A percentile compares a stretch with the other conserved stretches of the same genome.
Evolutionary conservation across 2,329 filamentous ascomycete species (phyloP).

Genomic region (Diaporthe humulicola): DNA sequence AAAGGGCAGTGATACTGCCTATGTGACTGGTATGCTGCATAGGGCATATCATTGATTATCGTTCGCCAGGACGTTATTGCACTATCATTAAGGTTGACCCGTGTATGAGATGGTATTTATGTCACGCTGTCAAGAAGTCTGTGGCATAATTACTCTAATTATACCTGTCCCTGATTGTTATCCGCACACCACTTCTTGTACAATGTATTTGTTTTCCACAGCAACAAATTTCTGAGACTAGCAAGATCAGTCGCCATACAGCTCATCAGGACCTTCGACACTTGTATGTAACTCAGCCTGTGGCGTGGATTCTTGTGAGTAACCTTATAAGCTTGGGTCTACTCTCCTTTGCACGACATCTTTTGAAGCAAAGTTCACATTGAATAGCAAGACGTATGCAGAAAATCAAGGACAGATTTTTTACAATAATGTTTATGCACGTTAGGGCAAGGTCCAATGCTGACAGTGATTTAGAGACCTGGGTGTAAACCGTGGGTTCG

Average conservation of each 20-base stretch:
- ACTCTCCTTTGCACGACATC: not conserved
- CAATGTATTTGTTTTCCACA: not conserved
- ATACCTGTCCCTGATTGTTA: not conserved
- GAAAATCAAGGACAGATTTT: not conserved
- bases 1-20: not conserved
- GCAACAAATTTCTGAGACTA: not conserved
- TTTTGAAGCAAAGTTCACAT: not conserved
- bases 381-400: not conserved
- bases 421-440: not conserved
- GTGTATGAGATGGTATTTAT: not conserved
- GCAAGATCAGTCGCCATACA: not conserved
- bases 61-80: not conserved
- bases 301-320: not conserved
- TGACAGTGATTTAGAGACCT: not conserved
- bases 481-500: too few relatives aligned
- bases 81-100: not conserved
- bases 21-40: fast-evolving
- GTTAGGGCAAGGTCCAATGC: not conserved
- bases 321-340: not conserved
- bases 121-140: not conserved
- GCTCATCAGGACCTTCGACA: not conserved
- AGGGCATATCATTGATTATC: not conserved
- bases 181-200: not conserved
- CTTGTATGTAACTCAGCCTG: not conserved
- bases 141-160: too few relatives aligned